Percentiles rank a stretch among this genome's conserved stretches.
Conservation (phyloP, 202 grass and related monocot species). For the Zoysia matrella region DNA sequence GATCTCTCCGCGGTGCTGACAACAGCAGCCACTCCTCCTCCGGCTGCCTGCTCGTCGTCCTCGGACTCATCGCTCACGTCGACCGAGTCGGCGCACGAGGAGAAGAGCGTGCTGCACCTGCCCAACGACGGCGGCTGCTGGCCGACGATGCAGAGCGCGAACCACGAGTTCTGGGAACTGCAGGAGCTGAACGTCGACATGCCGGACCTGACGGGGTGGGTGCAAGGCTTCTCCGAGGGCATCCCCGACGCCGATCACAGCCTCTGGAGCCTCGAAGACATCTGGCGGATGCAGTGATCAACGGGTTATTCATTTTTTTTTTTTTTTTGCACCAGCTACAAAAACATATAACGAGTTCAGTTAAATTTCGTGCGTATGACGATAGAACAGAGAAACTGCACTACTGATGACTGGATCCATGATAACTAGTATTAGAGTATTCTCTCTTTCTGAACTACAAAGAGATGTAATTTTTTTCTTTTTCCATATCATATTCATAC, state of each 20-base stretch:
- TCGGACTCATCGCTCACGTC: constrained; percentile 34
- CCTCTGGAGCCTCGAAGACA: constrained; percentile 64
- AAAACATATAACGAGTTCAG: no score
- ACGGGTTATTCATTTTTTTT: no score
- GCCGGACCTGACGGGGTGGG: constrained; percentile 45
- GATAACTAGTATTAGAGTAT: no score
- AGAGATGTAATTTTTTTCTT: no score
- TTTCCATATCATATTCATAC: no score
- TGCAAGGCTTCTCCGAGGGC: constrained; percentile 48
- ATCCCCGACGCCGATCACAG: background rate
- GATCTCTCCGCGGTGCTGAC: no score
- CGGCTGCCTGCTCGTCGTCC: constrained; percentile 11
- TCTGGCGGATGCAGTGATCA: constrained; percentile 48
- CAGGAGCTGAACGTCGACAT: background rate
- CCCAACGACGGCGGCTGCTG: background rate
- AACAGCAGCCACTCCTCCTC: background rate
- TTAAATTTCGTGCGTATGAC: no score
- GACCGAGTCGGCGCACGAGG: background rate
- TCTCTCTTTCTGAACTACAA: no score
- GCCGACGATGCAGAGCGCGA: background rate
- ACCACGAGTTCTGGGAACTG: constrained; percentile 47
- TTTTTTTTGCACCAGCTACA: no score
- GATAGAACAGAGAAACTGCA: no score
- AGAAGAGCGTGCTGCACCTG: background rate
- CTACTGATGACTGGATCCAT: no score